Base-by-base conservation (phyloP, 352 stramenopile species). In the Phytophthora syringae region DNA sequence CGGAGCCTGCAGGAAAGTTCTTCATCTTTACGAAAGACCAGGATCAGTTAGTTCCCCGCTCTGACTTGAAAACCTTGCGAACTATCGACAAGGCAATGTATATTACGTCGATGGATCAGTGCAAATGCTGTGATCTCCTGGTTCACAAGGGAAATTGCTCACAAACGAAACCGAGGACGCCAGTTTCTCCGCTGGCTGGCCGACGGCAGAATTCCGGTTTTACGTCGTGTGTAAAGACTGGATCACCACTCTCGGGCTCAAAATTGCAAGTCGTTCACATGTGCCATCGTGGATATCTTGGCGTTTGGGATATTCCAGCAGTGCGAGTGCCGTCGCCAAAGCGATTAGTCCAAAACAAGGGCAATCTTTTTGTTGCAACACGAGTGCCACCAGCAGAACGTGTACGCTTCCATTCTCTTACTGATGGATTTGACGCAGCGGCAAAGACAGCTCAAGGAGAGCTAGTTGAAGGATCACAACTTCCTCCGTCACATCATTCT, bases 11-110 rank as follows among this genome's bases (percentile, higher is more conserved):
- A 10, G 83, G 85, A 0, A 88, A 92, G 43, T 70, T 94, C 45
- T 91, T 93, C 16, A 77, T 92, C n/a, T 92, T 95, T 45, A 93
- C 86, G 7, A 92, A 94, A 60, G 82, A 88, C 36, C 74, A 91
- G 60, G 85, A 94, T 39, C 85, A 94, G 52, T 77, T 94, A 21
- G 85, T 94, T 4, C 85, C 85, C n/a, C 73, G 85, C 27, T 91
- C 83, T 27, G 88, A 87, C 51, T 86, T 82, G 36, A 92, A 91
- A 49, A 63, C 44, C 6, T 55, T 94, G 45, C 67, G 67, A 10
- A 54, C 75, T 12, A 81, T 92, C 52, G 64, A 88, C 7, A 83
- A 77, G 34, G 77, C 70, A 1, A 60, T 90, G 32, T 77, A 83
- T 40, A 64, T 93, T 11, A 77, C 76, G 9, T 81, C 64, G 18